Conservation (phyloP, 192 early-diverging fungal genomes). For the Backusella liffmaniae region DNA sequence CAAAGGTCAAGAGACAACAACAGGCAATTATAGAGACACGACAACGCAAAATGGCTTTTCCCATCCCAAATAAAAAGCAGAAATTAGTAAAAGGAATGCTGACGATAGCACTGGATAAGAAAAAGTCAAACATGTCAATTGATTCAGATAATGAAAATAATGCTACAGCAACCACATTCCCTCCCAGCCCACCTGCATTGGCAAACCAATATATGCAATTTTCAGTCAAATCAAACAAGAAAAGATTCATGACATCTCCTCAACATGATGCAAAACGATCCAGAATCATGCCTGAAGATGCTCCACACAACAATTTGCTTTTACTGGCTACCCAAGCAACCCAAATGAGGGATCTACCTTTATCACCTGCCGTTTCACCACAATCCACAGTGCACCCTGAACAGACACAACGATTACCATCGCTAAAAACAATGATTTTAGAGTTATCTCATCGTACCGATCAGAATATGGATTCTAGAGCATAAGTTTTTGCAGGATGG, state of each 20-base stretch:
- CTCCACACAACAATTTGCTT: neutral
- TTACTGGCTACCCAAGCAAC: constrained; percentile 21
- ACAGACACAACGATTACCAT: neutral
- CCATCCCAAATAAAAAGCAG: constrained; percentile 3
- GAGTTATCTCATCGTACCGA: neutral
- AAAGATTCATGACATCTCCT: neutral
- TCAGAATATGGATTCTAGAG: neutral
- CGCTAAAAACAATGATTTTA: constrained; percentile 5
- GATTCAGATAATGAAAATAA: neutral
- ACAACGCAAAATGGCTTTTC: constrained; percentile 1
- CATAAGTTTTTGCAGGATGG: neutral
- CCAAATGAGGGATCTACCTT: constrained; percentile 16
- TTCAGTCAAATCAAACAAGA: neutral
- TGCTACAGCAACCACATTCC: neutral
- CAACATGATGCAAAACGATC: neutral
- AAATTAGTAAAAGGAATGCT: constrained; percentile 5
- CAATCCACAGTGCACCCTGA: neutral
- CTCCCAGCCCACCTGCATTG: constrained; percentile 8
- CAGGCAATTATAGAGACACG: constrained; percentile 31
- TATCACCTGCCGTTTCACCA: constrained; percentile 2
- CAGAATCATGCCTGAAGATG: neutral
- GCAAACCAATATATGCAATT: neutral
- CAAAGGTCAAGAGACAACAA: constrained; percentile 20
- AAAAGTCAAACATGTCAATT: neutral
- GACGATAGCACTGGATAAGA: neutral